Conservation (phyloP, 2,329 filamentous ascomycete species). For the Helotiales sp. region DNA sequence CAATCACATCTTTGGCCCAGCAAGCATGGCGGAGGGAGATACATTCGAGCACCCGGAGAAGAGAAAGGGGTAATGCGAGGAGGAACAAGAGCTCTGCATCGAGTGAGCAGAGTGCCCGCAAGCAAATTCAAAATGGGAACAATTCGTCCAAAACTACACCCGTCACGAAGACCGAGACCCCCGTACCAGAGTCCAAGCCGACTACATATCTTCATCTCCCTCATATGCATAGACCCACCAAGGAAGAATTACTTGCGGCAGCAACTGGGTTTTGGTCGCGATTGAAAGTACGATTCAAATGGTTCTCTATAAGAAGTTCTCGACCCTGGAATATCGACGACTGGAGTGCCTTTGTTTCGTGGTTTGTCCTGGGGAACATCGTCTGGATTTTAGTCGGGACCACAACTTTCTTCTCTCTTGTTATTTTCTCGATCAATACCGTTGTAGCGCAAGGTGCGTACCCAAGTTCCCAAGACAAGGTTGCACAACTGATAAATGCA, state of each 20-base stretch:
- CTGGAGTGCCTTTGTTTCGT: slow-evolving; percentile 93
- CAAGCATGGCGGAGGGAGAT: slow-evolving; percentile 40
- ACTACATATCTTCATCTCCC: slow-evolving; percentile 62
- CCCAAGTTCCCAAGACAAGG: slow-evolving; percentile 31
- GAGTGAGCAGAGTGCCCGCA: slow-evolving; percentile 33
- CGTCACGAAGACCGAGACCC: slow-evolving; percentile 22
- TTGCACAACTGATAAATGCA: slow-evolving; percentile 28
- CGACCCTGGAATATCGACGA: slow-evolving; percentile 96
- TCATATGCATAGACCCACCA: slow-evolving; percentile 78
- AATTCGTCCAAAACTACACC: slow-evolving; percentile 26
- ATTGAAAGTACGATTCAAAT: slow-evolving; percentile 91
- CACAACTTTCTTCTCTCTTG: slow-evolving; percentile 92
- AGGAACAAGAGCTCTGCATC: slow-evolving; percentile 43
- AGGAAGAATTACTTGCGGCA: slow-evolving; percentile 89
- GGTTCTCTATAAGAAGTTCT: slow-evolving; percentile 93
- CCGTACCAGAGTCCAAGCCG: slow-evolving; percentile 36
- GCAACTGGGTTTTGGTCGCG: slow-evolving; percentile 93
- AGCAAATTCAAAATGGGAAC: slow-evolving; percentile 31
- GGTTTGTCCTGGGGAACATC: slow-evolving; percentile 91
- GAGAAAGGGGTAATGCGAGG: slow-evolving; percentile 33
- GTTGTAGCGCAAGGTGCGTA: slow-evolving; percentile 86
- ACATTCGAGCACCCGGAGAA: slow-evolving; percentile 38
- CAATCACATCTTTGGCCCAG: slow-evolving; percentile 26
- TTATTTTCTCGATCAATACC: slow-evolving; percentile 92
- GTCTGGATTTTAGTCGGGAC: slow-evolving; percentile 97